Conservation (phyloP, 495 filamentous ascomycete species). For the Trichodelitschia bisporula region DNA sequence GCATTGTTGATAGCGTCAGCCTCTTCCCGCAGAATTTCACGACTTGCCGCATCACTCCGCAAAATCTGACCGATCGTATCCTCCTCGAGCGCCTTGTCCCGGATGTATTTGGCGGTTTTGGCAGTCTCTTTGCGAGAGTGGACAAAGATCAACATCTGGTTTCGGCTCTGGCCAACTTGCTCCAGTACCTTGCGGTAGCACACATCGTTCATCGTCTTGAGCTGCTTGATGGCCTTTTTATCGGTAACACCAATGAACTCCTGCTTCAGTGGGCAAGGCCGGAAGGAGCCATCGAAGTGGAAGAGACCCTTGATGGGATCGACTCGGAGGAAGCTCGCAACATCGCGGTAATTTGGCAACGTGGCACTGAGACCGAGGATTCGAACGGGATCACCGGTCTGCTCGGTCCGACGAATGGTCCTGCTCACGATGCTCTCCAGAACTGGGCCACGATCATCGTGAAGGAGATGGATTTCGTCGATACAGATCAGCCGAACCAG, state of each 20-base stretch:
- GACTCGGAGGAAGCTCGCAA: constrained; percentile 84
- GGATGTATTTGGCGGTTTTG: constrained; percentile 86
- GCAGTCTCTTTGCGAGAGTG: constrained; percentile 95
- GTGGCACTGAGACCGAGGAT: constrained; percentile 87
- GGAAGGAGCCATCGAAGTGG: constrained; percentile 87
- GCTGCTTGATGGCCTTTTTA: constrained; percentile 94
- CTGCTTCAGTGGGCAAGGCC: constrained; percentile 80
- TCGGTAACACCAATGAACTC: constrained; percentile 97
- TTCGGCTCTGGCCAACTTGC: constrained; percentile 69
- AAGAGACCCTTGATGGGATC: constrained; percentile 70
- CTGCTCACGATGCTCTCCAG: constrained; percentile 91
- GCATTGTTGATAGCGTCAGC: constrained; percentile 61
- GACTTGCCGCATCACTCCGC: constrained; percentile 73
- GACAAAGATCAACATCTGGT: constrained; percentile 97
- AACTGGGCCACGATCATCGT: constrained; percentile 93
- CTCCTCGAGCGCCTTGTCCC: constrained; percentile 84
- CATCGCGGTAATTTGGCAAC: constrained; percentile 88
- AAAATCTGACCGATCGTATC: constrained; percentile 94
- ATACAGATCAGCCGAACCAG: constrained; percentile 87
- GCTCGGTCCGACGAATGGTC: constrained; percentile 77
- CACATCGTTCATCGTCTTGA: constrained; percentile 98
- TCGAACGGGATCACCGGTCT: constrained; percentile 75
- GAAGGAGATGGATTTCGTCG: constrained; percentile 92
- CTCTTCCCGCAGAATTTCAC: constrained; percentile 68
- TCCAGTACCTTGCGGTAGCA: constrained; percentile 95